Evolutionary conservation across 2,329 filamentous ascomycete species (phyloP).

Genomic region (Mycosphaerella sp.): DNA sequence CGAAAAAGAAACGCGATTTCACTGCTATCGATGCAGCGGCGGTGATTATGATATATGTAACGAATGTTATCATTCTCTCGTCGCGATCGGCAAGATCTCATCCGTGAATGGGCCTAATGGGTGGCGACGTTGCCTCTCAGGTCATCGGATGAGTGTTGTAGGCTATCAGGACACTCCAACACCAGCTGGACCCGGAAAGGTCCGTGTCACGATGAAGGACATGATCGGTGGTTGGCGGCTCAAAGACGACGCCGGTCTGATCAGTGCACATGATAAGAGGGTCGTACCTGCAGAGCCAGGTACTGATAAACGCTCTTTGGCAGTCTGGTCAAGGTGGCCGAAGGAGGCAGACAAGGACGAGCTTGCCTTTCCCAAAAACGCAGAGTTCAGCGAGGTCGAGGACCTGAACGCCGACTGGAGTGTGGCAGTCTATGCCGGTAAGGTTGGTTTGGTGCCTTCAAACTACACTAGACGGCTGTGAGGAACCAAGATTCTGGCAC

Average conservation of each 20-base stretch:
- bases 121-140: slow-evolving; percentile 74
- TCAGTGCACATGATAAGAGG: slow-evolving; percentile 30
- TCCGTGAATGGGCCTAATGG: slow-evolving; percentile 69
- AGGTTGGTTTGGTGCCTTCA: slow-evolving; percentile 71
- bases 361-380: slow-evolving; percentile 73
- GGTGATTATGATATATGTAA: slow-evolving; percentile 87
- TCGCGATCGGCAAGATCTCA: slow-evolving; percentile 58
- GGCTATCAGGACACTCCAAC: slow-evolving; percentile 58
- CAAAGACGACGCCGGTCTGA: slow-evolving; percentile 39
- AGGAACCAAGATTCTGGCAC: not conserved
- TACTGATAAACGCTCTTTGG: slow-evolving; percentile 55
- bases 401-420: slow-evolving; percentile 90
- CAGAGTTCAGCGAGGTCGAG: slow-evolving; percentile 75
- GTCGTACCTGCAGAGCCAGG: slow-evolving; percentile 66
- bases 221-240: slow-evolving; percentile 71
- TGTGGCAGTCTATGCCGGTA: slow-evolving; percentile 77
- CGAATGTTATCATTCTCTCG: slow-evolving; percentile 66
- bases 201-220: slow-evolving; percentile 62
- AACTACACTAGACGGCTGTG: slow-evolving; percentile 55
- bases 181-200: slow-evolving; percentile 54
- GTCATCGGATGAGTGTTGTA: slow-evolving; percentile 78
- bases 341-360: slow-evolving; percentile 65
- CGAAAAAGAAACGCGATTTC: slow-evolving; percentile 63
- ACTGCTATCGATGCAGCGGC: slow-evolving; percentile 68
- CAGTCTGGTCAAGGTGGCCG: slow-evolving; percentile 68